Percentiles rank a stretch among this genome's conserved stretches.
These are phyloP conservation scores for Sequoia sempervirens DNA, from an alignment of 75 land plant genomes.

Conservation along the genomic window DNA sequence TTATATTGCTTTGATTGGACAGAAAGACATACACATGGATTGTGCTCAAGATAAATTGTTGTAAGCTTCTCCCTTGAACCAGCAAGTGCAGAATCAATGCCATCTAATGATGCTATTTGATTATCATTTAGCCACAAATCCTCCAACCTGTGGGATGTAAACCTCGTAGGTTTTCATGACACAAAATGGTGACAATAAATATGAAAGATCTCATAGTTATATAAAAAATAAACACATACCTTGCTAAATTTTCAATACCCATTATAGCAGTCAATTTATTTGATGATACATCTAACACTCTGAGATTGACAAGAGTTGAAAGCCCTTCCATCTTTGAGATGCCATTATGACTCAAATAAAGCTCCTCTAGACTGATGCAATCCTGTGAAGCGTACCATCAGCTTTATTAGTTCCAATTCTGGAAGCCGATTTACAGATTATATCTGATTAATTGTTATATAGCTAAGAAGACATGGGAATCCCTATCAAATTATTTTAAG, in stretches of 20 bases:
- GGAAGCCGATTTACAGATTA: not conserved
- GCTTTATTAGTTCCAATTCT: not conserved
- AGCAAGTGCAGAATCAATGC: slow-evolving; percentile 51
- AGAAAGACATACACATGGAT: slow-evolving; percentile 81
- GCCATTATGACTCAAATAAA: slow-evolving; percentile 94
- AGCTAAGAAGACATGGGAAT: not conserved
- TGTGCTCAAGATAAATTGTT: slow-evolving; percentile 83
- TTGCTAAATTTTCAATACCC: slow-evolving; percentile 63
- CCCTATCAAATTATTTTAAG: not conserved
- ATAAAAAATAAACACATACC: slow-evolving; percentile 22
- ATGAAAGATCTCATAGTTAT: not conserved
- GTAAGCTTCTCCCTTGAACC: slow-evolving; percentile 72
- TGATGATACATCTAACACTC: slow-evolving; percentile 81
- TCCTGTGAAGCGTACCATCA: slow-evolving; percentile 39
- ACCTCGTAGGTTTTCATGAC: not conserved
- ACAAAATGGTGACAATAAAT: not conserved
- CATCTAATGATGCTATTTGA: slow-evolving; percentile 71
- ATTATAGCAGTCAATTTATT: slow-evolving; percentile 67
- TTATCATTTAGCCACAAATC: slow-evolving; percentile 99
- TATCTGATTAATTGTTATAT: not conserved
- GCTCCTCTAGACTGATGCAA: slow-evolving; percentile 81
- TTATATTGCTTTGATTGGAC: too few relatives aligned
- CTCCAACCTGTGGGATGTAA: slow-evolving; percentile 55
- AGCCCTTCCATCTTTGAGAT: slow-evolving; percentile 91
- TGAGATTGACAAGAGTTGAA: slow-evolving; percentile 73